These are phyloP conservation scores for Peronospora belbahrii DNA, from an alignment of 352 stramenopile genomes.

Conservation along the genomic window DNA sequence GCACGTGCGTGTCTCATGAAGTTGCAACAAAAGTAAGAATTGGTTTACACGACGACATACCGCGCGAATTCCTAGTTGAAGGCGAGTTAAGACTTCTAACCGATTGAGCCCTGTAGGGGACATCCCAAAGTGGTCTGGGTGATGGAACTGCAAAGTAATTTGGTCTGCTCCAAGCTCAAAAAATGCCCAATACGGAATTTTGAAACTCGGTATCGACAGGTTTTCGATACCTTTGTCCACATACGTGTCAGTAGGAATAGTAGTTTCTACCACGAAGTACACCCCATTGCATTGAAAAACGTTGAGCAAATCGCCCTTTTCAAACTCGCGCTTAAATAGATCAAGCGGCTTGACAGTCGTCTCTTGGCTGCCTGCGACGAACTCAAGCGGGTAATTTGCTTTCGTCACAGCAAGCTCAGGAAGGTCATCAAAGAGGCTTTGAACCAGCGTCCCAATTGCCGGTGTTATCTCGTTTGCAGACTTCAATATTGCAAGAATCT, in stretches of 20 bases:
- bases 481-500: constrained; percentile 75
- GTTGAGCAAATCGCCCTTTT: constrained; percentile 30
- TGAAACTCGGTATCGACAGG: constrained; percentile 10
- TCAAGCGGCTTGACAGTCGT: constrained; percentile 42
- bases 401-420: constrained; percentile 49
- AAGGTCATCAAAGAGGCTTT: constrained; percentile 67
- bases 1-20: constrained; percentile 77
- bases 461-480: constrained; percentile 58
- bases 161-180: constrained; percentile 51
- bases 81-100: constrained; percentile 52
- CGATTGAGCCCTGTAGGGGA: constrained; percentile 32
- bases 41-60: constrained; percentile 82
- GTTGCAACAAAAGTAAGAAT: constrained; percentile 69
- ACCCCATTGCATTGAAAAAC: constrained; percentile 50
- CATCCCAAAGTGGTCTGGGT: constrained; percentile 30
- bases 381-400: constrained; percentile 61
- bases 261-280: constrained; percentile 63
- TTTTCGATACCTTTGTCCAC: not conserved
- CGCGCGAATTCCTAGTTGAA: constrained; percentile 62
- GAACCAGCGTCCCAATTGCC: constrained; percentile 52
- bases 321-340: constrained; percentile 59
- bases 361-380: constrained; percentile 59
- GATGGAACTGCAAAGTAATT: constrained; percentile 53
- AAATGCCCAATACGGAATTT: constrained; percentile 78
- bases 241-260: not conserved